phyloP scores from a whole-genome alignment of 2,329 filamentous ascomycete genomes.

The Clonostachys chloroleuca region DNA sequence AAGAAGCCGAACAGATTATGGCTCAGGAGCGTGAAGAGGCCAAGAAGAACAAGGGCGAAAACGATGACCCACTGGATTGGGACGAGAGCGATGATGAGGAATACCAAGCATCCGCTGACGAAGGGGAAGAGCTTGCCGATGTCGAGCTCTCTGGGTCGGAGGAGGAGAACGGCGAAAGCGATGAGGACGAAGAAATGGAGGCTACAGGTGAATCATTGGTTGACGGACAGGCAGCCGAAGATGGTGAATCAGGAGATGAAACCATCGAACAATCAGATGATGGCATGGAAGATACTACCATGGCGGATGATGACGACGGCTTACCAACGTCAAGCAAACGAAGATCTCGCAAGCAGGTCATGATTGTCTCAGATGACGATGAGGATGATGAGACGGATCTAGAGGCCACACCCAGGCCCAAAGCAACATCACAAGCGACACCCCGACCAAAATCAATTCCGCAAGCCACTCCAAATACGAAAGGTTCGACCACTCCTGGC shows the following conservation, averaged over 20 bases:
- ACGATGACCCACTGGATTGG: conserved; percentile 47
- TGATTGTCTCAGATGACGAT: conserved; percentile 62
- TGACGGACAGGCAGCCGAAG: conserved; percentile 32
- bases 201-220: conserved; percentile 21
- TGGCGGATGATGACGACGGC: conserved; percentile 28
- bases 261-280: conserved; percentile 10
- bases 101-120: conserved; percentile 30
- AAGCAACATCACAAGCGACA: conserved; percentile 12
- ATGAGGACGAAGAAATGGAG: conserved; percentile 23
- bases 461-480: conserved; percentile 33
- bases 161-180: conserved; percentile 26
- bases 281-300: conserved; percentile 10
- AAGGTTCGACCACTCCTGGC: conserved; percentile 44
- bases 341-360: conserved; percentile 42
- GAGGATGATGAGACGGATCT: conserved; percentile 43
- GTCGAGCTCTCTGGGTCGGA: conserved; percentile 41
- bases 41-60: conserved; percentile 55
- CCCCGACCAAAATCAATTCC: conserved; percentile 6
- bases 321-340: conserved; percentile 17
- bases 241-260: conserved; percentile 11
- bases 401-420: conserved; percentile 44
- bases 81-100: conserved; percentile 54
- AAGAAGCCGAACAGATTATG: conserved; percentile 71
- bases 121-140: conserved; percentile 25
- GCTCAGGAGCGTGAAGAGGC: conserved; percentile 70